Base-by-base conservation (phyloP, 2,329 filamentous ascomycete genomes). In the Pyricularia sp. region DNA sequence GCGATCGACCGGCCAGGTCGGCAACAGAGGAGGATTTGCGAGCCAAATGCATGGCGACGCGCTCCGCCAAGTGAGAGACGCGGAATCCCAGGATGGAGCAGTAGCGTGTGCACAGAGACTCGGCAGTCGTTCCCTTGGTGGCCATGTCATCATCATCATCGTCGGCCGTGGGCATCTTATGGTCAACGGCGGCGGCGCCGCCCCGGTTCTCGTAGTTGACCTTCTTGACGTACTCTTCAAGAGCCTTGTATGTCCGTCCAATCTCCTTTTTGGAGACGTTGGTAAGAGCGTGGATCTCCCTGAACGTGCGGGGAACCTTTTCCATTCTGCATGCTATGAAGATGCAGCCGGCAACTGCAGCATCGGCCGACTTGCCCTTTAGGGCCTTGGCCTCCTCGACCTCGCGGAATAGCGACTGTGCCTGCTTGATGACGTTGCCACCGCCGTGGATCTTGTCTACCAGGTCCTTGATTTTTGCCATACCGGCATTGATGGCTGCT, bases 261-360 rank as follows among this genome's bases (percentile, higher is more conserved):
- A 99, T 97, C 77, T 99, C 96, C 82, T 98, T 98, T 83, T 98
- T 97, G 70, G 91, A 90, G 31, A 99, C 94, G 73, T 92, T 92
- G 10, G 95, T 99, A 78, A 98, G 84, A 71, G 93, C 90, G 81
- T 92, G 96, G 75, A 99, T 95, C 79, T 99, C 96, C 66, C 92
- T 89, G 81, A 99, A 99, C 3, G 93, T 97, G 72, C 95, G 91
- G 4, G 92, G 90, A 33, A 94, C 90, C 71, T 89, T 88, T 76
- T 92, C 91, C 79, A 97, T 93, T 64, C 95, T 93, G 78, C 94
- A 98, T 59, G 95, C 93, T 74, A 99, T 94, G 83, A 99, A 98
- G 79, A 99, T 95, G 80, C 94, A 97, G 7, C 94, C 93, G 5
- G 95, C 95, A 73, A 98, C 94, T 73, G 99, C 91, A 69, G 92